Percentiles rank a stretch among this genome's conserved stretches.
Conservation (phyloP, 2,329 filamentous ascomycete genomes). For the Cladobotryum mycophilum region DNA sequence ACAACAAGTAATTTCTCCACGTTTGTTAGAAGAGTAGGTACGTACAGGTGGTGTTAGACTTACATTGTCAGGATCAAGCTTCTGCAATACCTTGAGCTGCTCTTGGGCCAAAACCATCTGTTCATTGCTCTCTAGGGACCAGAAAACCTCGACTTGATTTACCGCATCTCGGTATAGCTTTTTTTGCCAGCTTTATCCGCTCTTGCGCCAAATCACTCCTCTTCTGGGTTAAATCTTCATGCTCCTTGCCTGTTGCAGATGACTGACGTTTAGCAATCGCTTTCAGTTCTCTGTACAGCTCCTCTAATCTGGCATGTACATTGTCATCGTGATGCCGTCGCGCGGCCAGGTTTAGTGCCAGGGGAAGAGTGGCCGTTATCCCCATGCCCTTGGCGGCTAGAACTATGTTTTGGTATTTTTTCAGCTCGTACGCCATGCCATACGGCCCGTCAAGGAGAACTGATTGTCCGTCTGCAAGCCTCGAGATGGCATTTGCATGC, state of each 20-base stretch:
- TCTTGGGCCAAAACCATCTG: slow-evolving; percentile 4
- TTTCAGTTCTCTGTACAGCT: not conserved
- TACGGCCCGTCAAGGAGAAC: slow-evolving; percentile 10
- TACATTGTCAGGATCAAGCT: slow-evolving; percentile 6
- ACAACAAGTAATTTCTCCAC: slow-evolving; percentile 8
- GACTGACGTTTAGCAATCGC: not conserved
- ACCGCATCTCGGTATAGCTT: slow-evolving; percentile 4
- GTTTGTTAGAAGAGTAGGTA: not conserved
- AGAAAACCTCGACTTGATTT: slow-evolving; percentile 9
- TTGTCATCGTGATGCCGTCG: slow-evolving; percentile 3
- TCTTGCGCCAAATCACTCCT: not conserved
- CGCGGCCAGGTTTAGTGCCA: not conserved
- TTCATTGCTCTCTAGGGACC: slow-evolving; percentile 5
- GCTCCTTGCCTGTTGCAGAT: not conserved
- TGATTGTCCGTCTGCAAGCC: slow-evolving; percentile 1
- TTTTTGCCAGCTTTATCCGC: not conserved
- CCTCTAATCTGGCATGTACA: slow-evolving; percentile 1
- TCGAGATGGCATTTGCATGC: slow-evolving; percentile 2
- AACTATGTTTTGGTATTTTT: slow-evolving; percentile 5
- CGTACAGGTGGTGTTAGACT: not conserved
- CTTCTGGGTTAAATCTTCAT: not conserved
- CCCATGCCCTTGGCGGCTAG: slow-evolving; percentile 10
- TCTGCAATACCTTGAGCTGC: slow-evolving; percentile 1
- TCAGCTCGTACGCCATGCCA: not conserved
- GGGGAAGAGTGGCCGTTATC: slow-evolving; percentile 2